Evolutionary conservation across 768 basidiomycete genomes (phyloP).

Genomic region (Suillus occidentalis): DNA sequence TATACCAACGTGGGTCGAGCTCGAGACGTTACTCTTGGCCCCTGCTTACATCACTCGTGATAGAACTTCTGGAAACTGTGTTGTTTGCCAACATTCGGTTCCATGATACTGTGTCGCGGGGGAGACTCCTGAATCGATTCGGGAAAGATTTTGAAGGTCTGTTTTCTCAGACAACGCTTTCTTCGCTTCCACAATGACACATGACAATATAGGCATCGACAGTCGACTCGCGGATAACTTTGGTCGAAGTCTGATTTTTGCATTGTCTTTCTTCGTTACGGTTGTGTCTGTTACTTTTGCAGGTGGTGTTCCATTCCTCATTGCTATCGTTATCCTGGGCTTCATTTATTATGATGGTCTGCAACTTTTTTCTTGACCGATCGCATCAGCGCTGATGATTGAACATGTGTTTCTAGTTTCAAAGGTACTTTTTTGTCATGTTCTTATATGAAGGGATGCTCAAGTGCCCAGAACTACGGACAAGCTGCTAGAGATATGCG

Average conservation of each 20-base stretch:
- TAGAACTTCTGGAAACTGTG: constrained; percentile 69
- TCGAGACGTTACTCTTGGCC: background rate
- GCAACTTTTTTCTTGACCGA: constrained; percentile 15
- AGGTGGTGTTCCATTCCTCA: constrained; percentile 74
- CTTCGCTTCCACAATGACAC: constrained; percentile 13
- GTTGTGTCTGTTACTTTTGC: constrained; percentile 73
- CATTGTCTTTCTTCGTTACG: constrained; percentile 68
- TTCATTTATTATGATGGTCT: constrained; percentile 71
- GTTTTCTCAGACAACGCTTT: background rate
- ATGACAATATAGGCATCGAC: constrained; percentile 60
- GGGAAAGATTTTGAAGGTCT: constrained; percentile 87
- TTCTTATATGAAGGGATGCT: constrained; percentile 27
- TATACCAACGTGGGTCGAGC: constrained; percentile 60
- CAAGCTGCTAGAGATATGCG: constrained; percentile 89
- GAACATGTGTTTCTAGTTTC: constrained; percentile 26
- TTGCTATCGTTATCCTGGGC: constrained; percentile 57
- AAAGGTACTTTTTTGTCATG: constrained; percentile 28
- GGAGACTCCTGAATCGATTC: constrained; percentile 78
- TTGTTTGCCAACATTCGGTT: constrained; percentile 89
- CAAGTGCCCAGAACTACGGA: constrained; percentile 44
- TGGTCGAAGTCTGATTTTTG: constrained; percentile 73
- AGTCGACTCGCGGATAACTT: constrained; percentile 84
- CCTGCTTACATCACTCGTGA: constrained; percentile 14
- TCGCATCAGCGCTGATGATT: constrained; percentile 10
- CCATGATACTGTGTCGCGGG: constrained; percentile 89